Evolutionary conservation across 805 yeast species (phyloP).

Genomic region (Hanseniaspora taiwanica): DNA sequence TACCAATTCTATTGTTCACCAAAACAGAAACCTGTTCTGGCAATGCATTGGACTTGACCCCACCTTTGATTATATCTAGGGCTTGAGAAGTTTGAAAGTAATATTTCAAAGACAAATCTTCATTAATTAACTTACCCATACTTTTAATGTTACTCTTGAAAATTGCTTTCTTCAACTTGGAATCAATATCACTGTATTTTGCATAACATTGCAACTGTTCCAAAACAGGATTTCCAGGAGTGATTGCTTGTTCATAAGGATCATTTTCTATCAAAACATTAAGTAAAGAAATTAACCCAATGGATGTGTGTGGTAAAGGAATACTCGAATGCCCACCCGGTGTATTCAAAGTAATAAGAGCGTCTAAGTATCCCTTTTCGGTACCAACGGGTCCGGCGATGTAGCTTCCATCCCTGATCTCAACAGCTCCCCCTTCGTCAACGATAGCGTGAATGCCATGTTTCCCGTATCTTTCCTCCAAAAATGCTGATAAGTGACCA

Average conservation of each 20-base stretch:
- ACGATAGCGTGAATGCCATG: conserved; percentile 45
- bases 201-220: conserved; percentile 39
- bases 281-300: conserved; percentile 51
- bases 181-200: conserved; percentile 1
- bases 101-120: conserved; percentile 14
- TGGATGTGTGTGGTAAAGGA: conserved; percentile 48
- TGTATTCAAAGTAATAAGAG: conserved; percentile 31
- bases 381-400: conserved; percentile 36
- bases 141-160: background rate
- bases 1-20: conserved; percentile 43
- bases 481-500: conserved; percentile 25
- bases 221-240: conserved; percentile 40
- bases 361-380: conserved; percentile 30
- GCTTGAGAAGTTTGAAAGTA: conserved; percentile 24
- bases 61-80: conserved; percentile 48
- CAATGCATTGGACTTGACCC: conserved; percentile 49
- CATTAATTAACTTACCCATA: conserved; percentile 20
- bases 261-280: conserved; percentile 40
- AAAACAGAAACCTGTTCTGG: conserved; percentile 40
- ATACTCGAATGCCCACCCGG: conserved; percentile 63
- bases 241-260: conserved; percentile 35
- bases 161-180: conserved; percentile 1
- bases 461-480: conserved; percentile 40
- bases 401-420: conserved; percentile 25
- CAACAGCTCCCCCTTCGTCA: conserved; percentile 42